These are phyloP conservation scores for Neoboletus magnificus DNA, from an alignment of 768 basidiomycete genomes.

Conservation along the genomic window DNA sequence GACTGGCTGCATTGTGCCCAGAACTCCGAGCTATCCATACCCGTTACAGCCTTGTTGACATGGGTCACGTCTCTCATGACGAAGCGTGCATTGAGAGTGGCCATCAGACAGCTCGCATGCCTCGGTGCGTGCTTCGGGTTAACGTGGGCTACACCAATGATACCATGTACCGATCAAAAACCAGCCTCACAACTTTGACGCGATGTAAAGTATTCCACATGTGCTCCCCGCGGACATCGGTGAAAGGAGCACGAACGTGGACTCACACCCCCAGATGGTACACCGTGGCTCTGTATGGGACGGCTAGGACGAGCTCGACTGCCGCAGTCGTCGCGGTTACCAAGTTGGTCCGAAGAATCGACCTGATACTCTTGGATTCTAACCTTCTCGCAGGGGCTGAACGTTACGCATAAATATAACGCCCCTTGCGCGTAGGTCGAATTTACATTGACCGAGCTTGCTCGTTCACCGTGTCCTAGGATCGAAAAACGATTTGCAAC, in stretches of 20 bases:
- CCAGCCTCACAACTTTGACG: background rate
- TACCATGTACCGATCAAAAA: background rate
- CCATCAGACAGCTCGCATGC: background rate
- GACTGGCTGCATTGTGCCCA: background rate
- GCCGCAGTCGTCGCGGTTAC: background rate
- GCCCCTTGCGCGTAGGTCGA: conserved; percentile 25
- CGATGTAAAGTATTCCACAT: background rate
- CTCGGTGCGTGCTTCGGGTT: background rate
- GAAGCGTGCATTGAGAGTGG: background rate
- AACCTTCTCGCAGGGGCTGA: background rate
- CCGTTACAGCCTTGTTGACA: background rate
- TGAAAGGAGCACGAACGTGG: background rate
- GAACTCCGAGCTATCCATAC: background rate
- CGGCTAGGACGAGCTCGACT: background rate
- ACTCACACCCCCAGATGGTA: background rate
- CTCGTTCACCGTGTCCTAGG: background rate
- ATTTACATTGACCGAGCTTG: background rate
- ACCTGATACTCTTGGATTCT: background rate
- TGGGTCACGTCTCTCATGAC: background rate
- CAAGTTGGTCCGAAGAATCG: background rate
- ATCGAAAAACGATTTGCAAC: too few species aligned
- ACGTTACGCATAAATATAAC: background rate
- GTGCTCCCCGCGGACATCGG: background rate
- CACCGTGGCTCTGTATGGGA: background rate
- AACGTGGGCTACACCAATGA: background rate